Base-by-base conservation (phyloP, 768 basidiomycete species). In the Austroboletus festivus region DNA sequence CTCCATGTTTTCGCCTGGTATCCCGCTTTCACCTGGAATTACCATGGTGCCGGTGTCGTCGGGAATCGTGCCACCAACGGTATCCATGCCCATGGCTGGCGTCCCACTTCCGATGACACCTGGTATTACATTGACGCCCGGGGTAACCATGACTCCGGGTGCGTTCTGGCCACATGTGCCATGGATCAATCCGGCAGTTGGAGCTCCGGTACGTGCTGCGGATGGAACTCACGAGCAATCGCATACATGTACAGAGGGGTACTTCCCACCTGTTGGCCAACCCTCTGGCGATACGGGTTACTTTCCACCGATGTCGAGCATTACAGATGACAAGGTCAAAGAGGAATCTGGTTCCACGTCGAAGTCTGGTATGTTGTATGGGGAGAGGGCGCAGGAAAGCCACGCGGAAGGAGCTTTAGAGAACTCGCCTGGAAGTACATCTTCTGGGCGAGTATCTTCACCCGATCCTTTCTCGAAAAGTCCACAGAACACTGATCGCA, bases 101-200 rank as follows among this genome's bases (percentile, higher is more conserved):
- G 57, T 53, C 20, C 52, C 64, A 9, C 39, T 59, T 19, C 53
- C 64, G 12, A 53, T 67, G 60, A 67, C 62, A 10, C 62, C 62
- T 4, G 62, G 62, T 3, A 63, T 63, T 39, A 54, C 64, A 15
- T 43, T 67, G 53, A 67, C 88, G 0, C 89, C 90, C 1, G 83
- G 81, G 21, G 73, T 80, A 12, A 74, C 82, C 15, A 85, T 89
- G 78, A 82, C 80, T 15, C 86, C 88, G 23, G 86, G 83, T 13
- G 80, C 81, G 33, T 86, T 85, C 67, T 92, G 82, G 82, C 42
- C 79, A 69, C 54, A 81, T 77, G 28, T 78, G 73, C 68, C 75
- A 38, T 72, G 68, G 63, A 72, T 81, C 46, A 83, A 83, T 52
- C 71, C 81, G n/a, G 74, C 80, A 10, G 79, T 81, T 1, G 84